phyloP scores from a whole-genome alignment of 768 basidiomycete genomes.

The Tulasnella sp. region DNA sequence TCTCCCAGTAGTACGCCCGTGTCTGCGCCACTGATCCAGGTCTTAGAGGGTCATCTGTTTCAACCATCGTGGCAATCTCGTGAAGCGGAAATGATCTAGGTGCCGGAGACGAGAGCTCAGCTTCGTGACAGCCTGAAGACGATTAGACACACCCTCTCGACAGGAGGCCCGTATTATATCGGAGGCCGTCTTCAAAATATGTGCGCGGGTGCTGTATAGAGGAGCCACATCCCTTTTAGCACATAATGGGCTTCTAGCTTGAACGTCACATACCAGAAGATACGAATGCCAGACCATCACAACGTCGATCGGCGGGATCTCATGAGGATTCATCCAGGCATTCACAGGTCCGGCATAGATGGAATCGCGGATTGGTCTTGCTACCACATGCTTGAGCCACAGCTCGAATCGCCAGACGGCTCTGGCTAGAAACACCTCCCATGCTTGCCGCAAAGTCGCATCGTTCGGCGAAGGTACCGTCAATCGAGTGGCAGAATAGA shows the following conservation, averaged over 20 bases:
- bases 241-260: background rate
- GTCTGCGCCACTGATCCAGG: background rate
- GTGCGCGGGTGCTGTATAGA: slow-evolving; percentile 35
- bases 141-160: background rate
- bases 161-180: slow-evolving; percentile 19
- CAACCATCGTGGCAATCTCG: slow-evolving; percentile 22
- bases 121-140: background rate
- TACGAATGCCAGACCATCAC: slow-evolving; percentile 37
- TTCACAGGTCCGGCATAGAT: background rate
- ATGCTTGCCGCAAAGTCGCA: slow-evolving; percentile 29
- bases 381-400: slow-evolving; percentile 27
- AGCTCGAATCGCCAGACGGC: slow-evolving; percentile 37
- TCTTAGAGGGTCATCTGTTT: background rate
- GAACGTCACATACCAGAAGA: slow-evolving; percentile 28
- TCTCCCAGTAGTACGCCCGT: background rate
- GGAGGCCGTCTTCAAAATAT: slow-evolving; percentile 37
- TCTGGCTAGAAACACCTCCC: slow-evolving; percentile 34
- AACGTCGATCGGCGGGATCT: slow-evolving; percentile 38
- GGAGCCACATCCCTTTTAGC: background rate
- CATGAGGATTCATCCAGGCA: background rate
- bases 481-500: background rate
- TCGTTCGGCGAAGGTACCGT: background rate
- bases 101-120: background rate
- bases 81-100: slow-evolving; percentile 32
- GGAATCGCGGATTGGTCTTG: background rate